A percentile compares a stretch with the other conserved stretches of the same genome.
Conservation (phyloP, 352 stramenopile species). For the Pythium sp. region DNA sequence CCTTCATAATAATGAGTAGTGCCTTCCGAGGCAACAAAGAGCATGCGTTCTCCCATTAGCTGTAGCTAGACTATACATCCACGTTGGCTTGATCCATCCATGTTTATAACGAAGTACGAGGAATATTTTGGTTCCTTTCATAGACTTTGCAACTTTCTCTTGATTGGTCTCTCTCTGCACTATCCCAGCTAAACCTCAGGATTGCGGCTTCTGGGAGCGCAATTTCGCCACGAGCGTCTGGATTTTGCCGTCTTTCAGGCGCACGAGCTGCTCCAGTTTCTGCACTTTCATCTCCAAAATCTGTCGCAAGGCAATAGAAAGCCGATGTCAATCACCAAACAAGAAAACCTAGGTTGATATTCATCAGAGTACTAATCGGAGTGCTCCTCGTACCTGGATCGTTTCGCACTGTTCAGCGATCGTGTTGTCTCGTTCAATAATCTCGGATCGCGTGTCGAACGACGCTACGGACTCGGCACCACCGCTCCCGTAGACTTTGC, state of each 20-base stretch:
- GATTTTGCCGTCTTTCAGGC: constrained; percentile 94
- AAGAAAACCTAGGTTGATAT: not conserved
- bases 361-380: not conserved
- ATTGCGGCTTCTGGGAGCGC: constrained; percentile 64
- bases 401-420: constrained; percentile 88
- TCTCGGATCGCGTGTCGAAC: constrained; percentile 25
- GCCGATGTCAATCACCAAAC: not conserved
- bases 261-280: constrained; percentile 94
- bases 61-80: too few species aligned
- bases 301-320: constrained; percentile 22
- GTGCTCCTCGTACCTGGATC: constrained; percentile 42
- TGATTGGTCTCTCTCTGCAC: too few species aligned
- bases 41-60: too few species aligned
- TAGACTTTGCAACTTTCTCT: constrained; percentile 9
- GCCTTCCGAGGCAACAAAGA: too few species aligned
- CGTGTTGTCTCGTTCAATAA: constrained; percentile 73
- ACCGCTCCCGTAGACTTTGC: constrained; percentile 13
- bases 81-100: too few species aligned
- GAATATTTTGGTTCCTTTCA: not conserved
- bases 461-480: constrained; percentile 16
- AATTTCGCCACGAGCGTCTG: constrained; percentile 85
- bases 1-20: too few species aligned
- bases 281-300: constrained; percentile 95
- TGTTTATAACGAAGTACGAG: too few species aligned
- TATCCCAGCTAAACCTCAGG: constrained; percentile 2